Percentiles rank a stretch among this genome's conserved stretches.
Conservation (phyloP, 2,329 filamentous ascomycete species). For the Beauveria pseudobassiana region DNA sequence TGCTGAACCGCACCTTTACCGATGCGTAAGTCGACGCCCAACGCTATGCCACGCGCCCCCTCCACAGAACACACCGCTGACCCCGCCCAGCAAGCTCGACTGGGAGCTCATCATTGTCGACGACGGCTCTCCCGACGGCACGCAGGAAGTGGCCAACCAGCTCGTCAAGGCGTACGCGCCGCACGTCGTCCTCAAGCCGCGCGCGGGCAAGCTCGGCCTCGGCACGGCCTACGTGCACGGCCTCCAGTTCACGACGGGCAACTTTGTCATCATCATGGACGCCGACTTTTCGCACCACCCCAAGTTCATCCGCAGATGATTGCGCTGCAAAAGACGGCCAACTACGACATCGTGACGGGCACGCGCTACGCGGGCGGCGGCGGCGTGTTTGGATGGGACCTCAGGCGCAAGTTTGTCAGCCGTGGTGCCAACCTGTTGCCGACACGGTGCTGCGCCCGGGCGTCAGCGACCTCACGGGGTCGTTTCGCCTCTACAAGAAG, state of each 20-base stretch:
- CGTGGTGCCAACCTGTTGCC: slow-evolving; percentile 86
- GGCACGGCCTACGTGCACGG: slow-evolving; percentile 96
- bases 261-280: slow-evolving; percentile 99
- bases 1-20: slow-evolving; percentile 86
- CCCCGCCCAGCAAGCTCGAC: slow-evolving; percentile 64
- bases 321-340: slow-evolving; percentile 61
- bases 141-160: slow-evolving; percentile 82
- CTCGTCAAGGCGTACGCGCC: slow-evolving; percentile 78
- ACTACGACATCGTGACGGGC: slow-evolving; percentile 95
- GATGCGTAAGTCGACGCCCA: slow-evolving; percentile 56
- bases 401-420: slow-evolving; percentile 79
- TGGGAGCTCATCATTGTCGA: slow-evolving; percentile 98
- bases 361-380: slow-evolving; percentile 86
- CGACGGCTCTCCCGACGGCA: slow-evolving; percentile 95
- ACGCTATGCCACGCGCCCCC: not conserved
- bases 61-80: not conserved
- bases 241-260: slow-evolving; percentile 80
- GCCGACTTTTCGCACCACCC: slow-evolving; percentile 98
- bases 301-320: slow-evolving; percentile 98
- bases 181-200: slow-evolving; percentile 76
- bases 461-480: slow-evolving; percentile 91
- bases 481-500: slow-evolving; percentile 92
- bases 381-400: slow-evolving; percentile 93
- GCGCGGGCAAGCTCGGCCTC: slow-evolving; percentile 91
- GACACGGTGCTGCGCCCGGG: slow-evolving; percentile 90